Percentiles rank a stretch among this genome's conserved stretches.
Evolutionary conservation across 2,329 filamentous ascomycete genomes (phyloP).

Genomic region (Pezicula neosporulosa): DNA sequence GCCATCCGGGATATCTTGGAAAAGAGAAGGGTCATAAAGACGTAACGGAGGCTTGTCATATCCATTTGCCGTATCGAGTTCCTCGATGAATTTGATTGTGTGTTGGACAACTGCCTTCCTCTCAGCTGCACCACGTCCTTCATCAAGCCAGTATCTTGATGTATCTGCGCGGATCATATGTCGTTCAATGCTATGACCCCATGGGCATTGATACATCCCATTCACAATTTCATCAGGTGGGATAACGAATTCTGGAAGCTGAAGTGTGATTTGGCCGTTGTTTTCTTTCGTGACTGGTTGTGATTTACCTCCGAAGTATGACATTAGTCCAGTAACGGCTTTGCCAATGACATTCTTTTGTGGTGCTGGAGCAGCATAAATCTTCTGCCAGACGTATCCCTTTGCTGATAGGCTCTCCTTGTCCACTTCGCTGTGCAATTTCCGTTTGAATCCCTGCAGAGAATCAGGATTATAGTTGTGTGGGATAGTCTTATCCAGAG

Average conservation of each 20-base stretch:
- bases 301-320: not conserved
- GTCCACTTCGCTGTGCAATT: not conserved
- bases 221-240: not conserved
- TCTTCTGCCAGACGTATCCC: constrained; percentile 1
- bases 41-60: not conserved
- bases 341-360: not conserved
- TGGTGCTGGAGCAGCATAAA: not conserved
- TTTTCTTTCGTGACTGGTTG: not conserved
- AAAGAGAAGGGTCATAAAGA: not conserved
- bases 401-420: not conserved
- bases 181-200: constrained; percentile 3
- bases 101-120: not conserved
- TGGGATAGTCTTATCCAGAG: not conserved
- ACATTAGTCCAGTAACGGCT: not conserved
- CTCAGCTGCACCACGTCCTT: not conserved
- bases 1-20: not conserved
- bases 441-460: not conserved
- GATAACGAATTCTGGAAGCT: not conserved
- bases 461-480: not conserved
- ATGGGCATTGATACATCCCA: not conserved
- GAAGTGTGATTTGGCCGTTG: not conserved
- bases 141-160: constrained; percentile 1
- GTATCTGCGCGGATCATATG: constrained; percentile 3
- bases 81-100: constrained; percentile 1
- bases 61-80: constrained; percentile 2